phyloP scores from a whole-genome alignment of 2,329 filamentous ascomycete genomes.

The Simplicillium aogashimaense region DNA sequence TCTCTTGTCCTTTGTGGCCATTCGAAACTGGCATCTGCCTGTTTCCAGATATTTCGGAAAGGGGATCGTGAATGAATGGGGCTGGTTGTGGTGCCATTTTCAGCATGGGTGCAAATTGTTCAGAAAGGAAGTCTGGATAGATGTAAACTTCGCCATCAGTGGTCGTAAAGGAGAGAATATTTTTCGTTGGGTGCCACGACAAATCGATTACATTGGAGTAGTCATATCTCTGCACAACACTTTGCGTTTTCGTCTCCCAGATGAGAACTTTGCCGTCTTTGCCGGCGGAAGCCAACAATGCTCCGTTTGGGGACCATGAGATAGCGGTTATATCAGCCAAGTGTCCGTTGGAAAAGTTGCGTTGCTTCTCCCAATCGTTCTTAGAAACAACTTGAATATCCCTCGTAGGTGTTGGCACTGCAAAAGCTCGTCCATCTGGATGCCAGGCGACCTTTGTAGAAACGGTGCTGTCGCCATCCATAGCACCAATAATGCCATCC shows the following conservation, averaged over 20 bases:
- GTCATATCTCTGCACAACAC: slow-evolving; percentile 65
- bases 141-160: slow-evolving; percentile 91
- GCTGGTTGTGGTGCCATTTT: slow-evolving; percentile 59
- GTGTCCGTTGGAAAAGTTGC: slow-evolving; percentile 69
- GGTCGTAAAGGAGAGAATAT: slow-evolving; percentile 84
- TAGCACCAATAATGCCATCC: slow-evolving; percentile 70
- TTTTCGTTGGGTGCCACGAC: slow-evolving; percentile 83
- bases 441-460: slow-evolving; percentile 79
- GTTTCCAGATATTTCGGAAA: slow-evolving; percentile 61
- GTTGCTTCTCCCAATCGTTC: slow-evolving; percentile 81
- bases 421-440: slow-evolving; percentile 87
- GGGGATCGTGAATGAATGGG: slow-evolving; percentile 75
- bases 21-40: slow-evolving; percentile 44
- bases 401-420: slow-evolving; percentile 69
- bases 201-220: slow-evolving; percentile 79
- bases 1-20: slow-evolving; percentile 38
- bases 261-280: slow-evolving; percentile 62
- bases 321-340: slow-evolving; percentile 76
- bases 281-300: slow-evolving; percentile 64
- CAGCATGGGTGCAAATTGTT: slow-evolving; percentile 46
- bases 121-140: slow-evolving; percentile 58
- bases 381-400: slow-evolving; percentile 83
- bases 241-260: slow-evolving; percentile 88
- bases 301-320: slow-evolving; percentile 91
- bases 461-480: slow-evolving; percentile 65